phyloP scores from a whole-genome alignment of 2,329 filamentous ascomycete species.

The Ophiostoma himal-ulmi region DNA sequence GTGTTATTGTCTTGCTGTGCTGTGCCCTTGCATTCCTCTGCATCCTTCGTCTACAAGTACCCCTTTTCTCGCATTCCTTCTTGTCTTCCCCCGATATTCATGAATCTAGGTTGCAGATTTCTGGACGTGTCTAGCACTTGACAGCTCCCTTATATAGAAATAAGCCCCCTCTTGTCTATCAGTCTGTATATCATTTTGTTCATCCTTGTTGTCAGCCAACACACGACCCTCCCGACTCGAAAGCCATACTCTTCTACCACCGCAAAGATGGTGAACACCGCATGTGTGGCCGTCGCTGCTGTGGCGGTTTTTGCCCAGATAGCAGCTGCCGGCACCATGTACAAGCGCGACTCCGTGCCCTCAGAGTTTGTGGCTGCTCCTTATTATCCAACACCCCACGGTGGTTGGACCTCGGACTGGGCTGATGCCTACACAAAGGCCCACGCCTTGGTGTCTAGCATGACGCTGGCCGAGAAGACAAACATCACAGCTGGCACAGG shows the following conservation, averaged over 20 bases:
- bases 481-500: slow-evolving; percentile 70
- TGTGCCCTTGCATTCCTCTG: background rate
- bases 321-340: slow-evolving; percentile 27
- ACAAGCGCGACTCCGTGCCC: slow-evolving; percentile 31
- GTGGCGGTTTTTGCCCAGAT: slow-evolving; percentile 22
- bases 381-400: slow-evolving; percentile 69
- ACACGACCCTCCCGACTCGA: background rate
- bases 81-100: background rate
- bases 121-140: background rate
- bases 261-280: slow-evolving; percentile 10
- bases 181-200: background rate
- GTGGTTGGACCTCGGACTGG: slow-evolving; percentile 67
- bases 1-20: background rate
- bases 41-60: background rate
- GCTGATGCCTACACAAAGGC: slow-evolving; percentile 64
- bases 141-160: background rate
- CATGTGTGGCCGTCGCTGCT: slow-evolving; percentile 13
- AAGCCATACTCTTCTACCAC: background rate
- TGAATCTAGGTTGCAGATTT: background rate
- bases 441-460: slow-evolving; percentile 59
- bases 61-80: background rate
- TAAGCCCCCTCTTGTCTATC: background rate
- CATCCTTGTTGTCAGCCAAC: background rate
- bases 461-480: slow-evolving; percentile 76
- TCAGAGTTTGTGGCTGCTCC: slow-evolving; percentile 43